Evolutionary conservation across 176 grass and related monocot genomes (phyloP).

Genomic region (Panicum miliaceum): DNA sequence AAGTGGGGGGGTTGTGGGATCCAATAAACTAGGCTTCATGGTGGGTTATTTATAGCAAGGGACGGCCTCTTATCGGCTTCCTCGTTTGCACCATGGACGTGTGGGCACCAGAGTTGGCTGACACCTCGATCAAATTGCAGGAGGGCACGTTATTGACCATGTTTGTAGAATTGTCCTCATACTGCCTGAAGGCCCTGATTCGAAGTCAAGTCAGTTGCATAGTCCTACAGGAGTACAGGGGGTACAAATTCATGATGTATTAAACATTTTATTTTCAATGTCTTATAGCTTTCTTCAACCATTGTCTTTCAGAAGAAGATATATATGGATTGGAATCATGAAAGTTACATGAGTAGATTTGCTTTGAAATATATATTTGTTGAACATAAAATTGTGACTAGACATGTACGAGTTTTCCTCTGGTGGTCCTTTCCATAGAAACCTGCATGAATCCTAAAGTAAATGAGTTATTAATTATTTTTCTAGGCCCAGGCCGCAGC

Average conservation of each 20-base stretch:
- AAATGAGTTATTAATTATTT: no score
- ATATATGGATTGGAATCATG: no score
- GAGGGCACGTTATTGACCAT: background rate
- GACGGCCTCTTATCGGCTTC: background rate
- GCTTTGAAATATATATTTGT: no score
- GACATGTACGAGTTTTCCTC: no score
- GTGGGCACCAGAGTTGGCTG: background rate
- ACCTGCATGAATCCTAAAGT: no score
- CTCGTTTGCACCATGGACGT: background rate
- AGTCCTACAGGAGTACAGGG: no score
- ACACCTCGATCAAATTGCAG: background rate
- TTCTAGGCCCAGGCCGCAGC: no score
- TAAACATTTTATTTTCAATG: background rate
- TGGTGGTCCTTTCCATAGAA: no score
- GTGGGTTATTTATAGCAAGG: constrained; percentile 21
- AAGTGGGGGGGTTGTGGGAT: constrained; percentile 27
- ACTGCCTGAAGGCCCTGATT: background rate
- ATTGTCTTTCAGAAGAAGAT: no score
- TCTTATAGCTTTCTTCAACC: background rate
- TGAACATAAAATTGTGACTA: no score
- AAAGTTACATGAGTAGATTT: no score
- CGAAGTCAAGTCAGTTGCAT: background rate
- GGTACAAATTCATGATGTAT: background rate
- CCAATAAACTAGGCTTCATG: constrained; percentile 18
- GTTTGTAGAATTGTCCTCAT: background rate